phyloP scores from a whole-genome alignment of 129 eudicot genomes.

The Glebionis coronaria region DNA sequence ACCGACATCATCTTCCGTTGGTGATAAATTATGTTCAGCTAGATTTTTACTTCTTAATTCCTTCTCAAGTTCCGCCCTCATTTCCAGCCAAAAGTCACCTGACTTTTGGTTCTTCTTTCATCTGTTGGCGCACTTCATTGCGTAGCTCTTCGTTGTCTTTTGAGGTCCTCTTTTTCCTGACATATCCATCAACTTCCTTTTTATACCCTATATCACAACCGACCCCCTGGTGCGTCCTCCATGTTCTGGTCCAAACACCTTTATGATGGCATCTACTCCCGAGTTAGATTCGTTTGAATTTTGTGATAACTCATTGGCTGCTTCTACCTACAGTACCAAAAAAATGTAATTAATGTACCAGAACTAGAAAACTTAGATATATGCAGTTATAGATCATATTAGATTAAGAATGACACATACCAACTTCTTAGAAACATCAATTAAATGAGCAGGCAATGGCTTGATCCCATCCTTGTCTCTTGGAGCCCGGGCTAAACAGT shows the following conservation, averaged over 20 bases:
- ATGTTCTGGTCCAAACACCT: not conserved
- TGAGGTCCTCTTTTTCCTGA: not conserved
- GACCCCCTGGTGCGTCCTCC: not conserved
- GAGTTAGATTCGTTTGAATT: too few species aligned
- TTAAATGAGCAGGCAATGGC: not conserved
- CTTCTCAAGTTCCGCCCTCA: too few species aligned
- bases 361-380: too few species aligned
- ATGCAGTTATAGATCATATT: too few species aligned
- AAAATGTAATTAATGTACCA: too few species aligned
- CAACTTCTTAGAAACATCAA: not conserved
- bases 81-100: too few species aligned
- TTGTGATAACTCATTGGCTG: too few species aligned
- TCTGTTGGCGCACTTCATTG: not conserved
- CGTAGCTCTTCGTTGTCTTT: not conserved
- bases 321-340: too few species aligned
- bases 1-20: too few species aligned
- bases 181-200: not conserved
- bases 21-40: too few species aligned
- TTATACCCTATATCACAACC: not conserved
- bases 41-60: too few species aligned
- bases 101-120: not conserved
- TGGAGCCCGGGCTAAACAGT: not conserved
- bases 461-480: not conserved
- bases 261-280: too few species aligned
- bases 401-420: not conserved